Evolutionary conservation across 192 early-diverging fungal species (phyloP), one percentile per base, ranked within the genome.

Genomic region (Fimicolochytrium jonesii): DNA sequence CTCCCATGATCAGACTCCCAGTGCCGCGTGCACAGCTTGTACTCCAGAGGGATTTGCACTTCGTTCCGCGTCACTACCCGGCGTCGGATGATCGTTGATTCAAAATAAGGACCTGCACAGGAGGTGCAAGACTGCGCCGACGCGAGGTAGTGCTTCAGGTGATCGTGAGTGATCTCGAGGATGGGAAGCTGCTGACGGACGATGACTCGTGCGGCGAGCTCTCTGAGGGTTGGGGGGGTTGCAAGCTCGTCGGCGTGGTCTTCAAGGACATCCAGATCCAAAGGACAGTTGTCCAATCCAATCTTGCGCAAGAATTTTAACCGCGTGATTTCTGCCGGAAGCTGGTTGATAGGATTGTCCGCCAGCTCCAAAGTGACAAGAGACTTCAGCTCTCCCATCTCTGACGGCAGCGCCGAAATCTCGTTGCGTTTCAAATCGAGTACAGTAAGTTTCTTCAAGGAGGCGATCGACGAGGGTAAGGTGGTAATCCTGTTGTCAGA

Each of bases 101-200:
- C 86, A 66, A 91, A 88, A 56, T 85, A 90, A 9, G 92, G 92
- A 6, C 92, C 91, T 13, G 70, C 66, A 65, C 92, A 94, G 73
- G 86, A 90, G 6, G 84, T 75, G 67, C 92, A 94, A 20, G 60
- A 52, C 20, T 77, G 64, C 0, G 77, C 76, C 13, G 74, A 79
- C 5, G 71, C 70, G 28, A 94, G 58, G 65, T 91, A 93, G 18
- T 68, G 67, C 63, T 83, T 80, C 22, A 94, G 39, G 32, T 90
- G 72, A 11, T 69, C 69, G 3, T 76, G 65, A 7, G 80, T 61
- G 49, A 72, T 51, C 10, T 70, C 32, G 11, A 80, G 80, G 43
- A 90, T 67, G 4, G 80, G 71, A 11, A 89, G 55, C 36, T 88
- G 74, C 6, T 83, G 71, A n/a, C 87, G 78, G 6, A 89, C 81